Evolutionary conservation across 768 basidiomycete genomes (phyloP).

Genomic region (Epithele typhae): DNA sequence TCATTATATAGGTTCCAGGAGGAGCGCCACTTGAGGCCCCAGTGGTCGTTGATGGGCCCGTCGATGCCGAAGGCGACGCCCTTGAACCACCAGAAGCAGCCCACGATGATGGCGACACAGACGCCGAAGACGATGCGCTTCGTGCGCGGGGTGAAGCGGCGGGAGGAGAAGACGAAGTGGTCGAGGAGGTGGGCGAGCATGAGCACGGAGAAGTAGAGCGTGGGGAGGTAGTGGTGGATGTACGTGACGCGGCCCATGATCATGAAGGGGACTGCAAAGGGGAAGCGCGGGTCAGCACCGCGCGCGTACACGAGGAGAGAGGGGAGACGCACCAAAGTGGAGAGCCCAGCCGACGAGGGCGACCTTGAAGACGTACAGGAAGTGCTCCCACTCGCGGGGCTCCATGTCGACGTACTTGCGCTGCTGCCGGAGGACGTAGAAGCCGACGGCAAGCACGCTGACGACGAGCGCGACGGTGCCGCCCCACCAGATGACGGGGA

Average conservation of each 20-base stretch:
- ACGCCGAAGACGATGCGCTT: slow-evolving; percentile 73
- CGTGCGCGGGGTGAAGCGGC: slow-evolving; percentile 52
- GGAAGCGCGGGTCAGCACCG: slow-evolving; percentile 3
- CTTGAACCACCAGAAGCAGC: slow-evolving; percentile 95
- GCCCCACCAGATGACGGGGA: slow-evolving; percentile 92
- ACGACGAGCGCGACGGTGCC: slow-evolving; percentile 61
- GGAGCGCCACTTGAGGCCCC: slow-evolving; percentile 77
- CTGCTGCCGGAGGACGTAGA: slow-evolving; percentile 81
- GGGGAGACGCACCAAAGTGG: slow-evolving; percentile 67
- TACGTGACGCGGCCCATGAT: slow-evolving; percentile 98
- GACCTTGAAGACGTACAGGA: slow-evolving; percentile 88
- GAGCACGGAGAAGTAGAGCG: slow-evolving; percentile 93
- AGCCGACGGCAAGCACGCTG: slow-evolving; percentile 45
- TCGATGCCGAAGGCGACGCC: slow-evolving; percentile 86
- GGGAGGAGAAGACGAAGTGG: slow-evolving; percentile 85
- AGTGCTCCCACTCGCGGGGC: slow-evolving; percentile 89
- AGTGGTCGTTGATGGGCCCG: slow-evolving; percentile 79
- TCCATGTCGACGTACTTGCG: slow-evolving; percentile 92
- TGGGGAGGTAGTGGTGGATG: slow-evolving; percentile 94
- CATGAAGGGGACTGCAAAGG: slow-evolving; percentile 78
- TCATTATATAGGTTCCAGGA: slow-evolving; percentile 31
- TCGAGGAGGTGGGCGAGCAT: slow-evolving; percentile 90
- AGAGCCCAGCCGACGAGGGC: slow-evolving; percentile 89
- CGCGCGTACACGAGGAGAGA: background rate
- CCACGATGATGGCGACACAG: slow-evolving; percentile 53